A percentile compares a stretch with the other conserved stretches of the same genome.
Evolutionary conservation across 768 basidiomycete species (phyloP).

Genomic region (Macrocybe gigantea): DNA sequence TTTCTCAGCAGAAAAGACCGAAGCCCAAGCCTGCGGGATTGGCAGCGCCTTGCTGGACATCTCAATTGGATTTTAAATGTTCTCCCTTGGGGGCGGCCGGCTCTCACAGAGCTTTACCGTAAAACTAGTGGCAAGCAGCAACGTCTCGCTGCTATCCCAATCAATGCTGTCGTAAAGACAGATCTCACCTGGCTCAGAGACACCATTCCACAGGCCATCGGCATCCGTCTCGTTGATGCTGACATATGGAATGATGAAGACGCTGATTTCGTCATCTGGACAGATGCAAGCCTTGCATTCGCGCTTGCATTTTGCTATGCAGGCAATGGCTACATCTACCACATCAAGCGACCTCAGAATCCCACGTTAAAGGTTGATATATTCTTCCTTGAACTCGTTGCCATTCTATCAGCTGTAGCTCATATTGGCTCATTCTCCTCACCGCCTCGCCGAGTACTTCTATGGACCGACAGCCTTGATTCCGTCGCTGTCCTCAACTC

Average conservation of each 20-base stretch:
- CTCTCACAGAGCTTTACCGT: background rate
- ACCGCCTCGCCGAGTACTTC: background rate
- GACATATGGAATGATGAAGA: background rate
- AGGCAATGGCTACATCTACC: background rate
- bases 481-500: background rate
- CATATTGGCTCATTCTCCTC: background rate
- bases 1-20: background rate
- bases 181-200: slow-evolving; percentile 1
- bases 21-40: background rate
- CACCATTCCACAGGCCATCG: background rate
- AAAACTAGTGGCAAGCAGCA: background rate
- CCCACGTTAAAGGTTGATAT: background rate
- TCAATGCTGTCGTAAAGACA: background rate
- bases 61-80: slow-evolving; percentile 3
- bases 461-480: background rate
- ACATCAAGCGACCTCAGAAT: background rate
- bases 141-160: background rate
- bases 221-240: background rate
- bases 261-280: background rate
- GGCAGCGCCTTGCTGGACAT: slow-evolving; percentile 1
- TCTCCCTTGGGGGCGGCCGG: background rate
- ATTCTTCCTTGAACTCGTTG: background rate
- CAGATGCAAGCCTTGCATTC: background rate
- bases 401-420: background rate
- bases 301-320: background rate